Evolutionary conservation across 371 early-diverging fungal genomes (phyloP).

Genomic region (Rhizopus sp.): DNA sequence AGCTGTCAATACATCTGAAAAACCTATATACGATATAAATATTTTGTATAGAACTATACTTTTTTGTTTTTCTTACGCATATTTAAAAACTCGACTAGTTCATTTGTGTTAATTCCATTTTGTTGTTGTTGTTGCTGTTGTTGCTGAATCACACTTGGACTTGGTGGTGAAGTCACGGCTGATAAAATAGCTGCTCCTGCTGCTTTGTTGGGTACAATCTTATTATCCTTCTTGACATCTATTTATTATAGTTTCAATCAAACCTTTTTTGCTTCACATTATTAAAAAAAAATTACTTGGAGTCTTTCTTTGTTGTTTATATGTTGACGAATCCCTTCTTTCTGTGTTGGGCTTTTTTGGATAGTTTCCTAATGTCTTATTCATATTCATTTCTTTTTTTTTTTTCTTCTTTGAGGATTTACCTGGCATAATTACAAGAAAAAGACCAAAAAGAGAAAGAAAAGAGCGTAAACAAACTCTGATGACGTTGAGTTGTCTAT

Average conservation of each 20-base stretch:
- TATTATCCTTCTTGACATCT: conserved; percentile 5
- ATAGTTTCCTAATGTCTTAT: conserved; percentile 16
- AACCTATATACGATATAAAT: conserved; percentile 11
- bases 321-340: conserved; percentile 17
- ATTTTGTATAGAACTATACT: neutral
- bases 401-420: neutral
- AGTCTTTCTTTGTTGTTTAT: conserved; percentile 24
- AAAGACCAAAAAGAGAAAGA: no score
- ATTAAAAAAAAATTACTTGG: neutral
- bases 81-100: conserved; percentile 26
- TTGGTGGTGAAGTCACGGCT: conserved; percentile 27
- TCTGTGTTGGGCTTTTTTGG: conserved; percentile 18
- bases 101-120: conserved; percentile 25
- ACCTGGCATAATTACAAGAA: neutral
- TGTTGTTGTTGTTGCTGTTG: conserved; percentile 9
- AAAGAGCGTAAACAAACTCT: no score
- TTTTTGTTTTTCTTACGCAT: conserved; percentile 20
- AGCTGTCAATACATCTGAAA: conserved; percentile 30
- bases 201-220: conserved; percentile 16
- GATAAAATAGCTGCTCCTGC: conserved; percentile 33
- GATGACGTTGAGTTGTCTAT: no score
- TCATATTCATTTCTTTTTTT: neutral
- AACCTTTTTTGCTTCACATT: neutral
- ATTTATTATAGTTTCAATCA: neutral
- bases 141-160: conserved; percentile 8